Conservation (phyloP, 1,284 basidiomycete species). For the Gomphus sp. region DNA sequence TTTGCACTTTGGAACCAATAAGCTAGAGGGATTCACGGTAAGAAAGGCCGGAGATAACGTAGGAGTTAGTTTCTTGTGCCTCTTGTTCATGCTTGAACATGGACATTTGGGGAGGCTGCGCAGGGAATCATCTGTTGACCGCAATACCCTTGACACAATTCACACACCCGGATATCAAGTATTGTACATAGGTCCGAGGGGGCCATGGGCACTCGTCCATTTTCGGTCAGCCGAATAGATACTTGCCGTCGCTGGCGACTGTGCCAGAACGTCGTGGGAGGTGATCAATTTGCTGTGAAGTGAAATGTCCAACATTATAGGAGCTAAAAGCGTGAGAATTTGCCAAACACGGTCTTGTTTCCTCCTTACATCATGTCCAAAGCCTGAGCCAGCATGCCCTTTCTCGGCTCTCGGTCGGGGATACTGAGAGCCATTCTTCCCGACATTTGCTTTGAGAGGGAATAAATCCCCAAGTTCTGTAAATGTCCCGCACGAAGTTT, state of each 20-base stretch:
- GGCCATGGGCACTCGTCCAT: background rate
- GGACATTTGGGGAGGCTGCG: background rate
- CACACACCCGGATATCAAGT: background rate
- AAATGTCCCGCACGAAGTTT: background rate
- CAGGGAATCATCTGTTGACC: background rate
- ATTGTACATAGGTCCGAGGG: background rate
- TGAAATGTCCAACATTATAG: background rate
- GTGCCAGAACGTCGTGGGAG: background rate
- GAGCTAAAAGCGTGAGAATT: constrained; percentile 2
- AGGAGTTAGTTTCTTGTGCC: background rate
- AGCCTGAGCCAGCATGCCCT: background rate
- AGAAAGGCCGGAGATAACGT: background rate
- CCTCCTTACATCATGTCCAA: constrained; percentile 1
- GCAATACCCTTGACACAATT: background rate
- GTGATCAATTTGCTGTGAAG: background rate
- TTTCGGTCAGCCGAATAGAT: background rate
- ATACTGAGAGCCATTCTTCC: background rate
- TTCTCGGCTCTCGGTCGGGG: background rate
- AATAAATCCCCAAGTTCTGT: background rate
- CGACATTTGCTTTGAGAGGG: background rate
- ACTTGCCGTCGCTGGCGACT: background rate
- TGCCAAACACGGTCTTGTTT: background rate
- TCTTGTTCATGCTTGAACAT: background rate
- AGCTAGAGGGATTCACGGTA: background rate
- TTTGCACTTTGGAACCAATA: background rate